A percentile compares a stretch with the other conserved stretches of the same genome.
Evolutionary conservation across 768 basidiomycete species (phyloP).

Genomic region (Lactarius tabidus): DNA sequence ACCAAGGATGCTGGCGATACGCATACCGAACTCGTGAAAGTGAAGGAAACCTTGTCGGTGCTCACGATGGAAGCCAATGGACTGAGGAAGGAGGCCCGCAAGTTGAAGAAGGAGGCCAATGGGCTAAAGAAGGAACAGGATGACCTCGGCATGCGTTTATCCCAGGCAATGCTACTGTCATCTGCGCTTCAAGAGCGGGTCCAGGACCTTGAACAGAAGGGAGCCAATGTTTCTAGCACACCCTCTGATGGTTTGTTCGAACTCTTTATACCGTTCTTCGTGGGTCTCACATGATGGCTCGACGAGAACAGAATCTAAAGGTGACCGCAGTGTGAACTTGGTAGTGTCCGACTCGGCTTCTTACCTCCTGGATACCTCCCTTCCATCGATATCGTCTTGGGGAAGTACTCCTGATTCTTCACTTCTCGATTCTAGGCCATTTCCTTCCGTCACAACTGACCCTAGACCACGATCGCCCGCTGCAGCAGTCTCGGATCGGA

Average conservation of each 20-base stretch:
- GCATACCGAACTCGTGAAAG: not conserved
- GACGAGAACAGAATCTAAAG: not conserved
- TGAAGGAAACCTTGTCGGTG: not conserved
- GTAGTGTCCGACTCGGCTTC: not conserved
- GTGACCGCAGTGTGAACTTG: not conserved
- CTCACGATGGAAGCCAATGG: not conserved
- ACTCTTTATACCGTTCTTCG: not conserved
- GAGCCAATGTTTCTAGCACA: not conserved
- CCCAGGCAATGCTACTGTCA: not conserved
- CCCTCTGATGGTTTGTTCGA: constrained; percentile 1
- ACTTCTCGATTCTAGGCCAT: not conserved
- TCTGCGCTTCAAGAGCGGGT: not conserved
- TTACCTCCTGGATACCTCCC: not conserved
- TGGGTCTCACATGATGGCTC: not conserved
- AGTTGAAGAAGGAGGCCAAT: not conserved
- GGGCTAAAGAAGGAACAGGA: not conserved
- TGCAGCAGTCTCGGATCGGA: not conserved
- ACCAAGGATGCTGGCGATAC: not conserved
- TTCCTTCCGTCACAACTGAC: not conserved
- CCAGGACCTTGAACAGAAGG: not conserved
- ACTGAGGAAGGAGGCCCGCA: not conserved
- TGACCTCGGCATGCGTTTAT: not conserved
- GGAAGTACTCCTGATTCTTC: not conserved
- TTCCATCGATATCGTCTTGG: not conserved
- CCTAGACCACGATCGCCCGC: not conserved